Evolutionary conservation across 116 monocot genomes (phyloP), one percentile per base, ranked within the genome.

Genomic region (Iris pallida): DNA sequence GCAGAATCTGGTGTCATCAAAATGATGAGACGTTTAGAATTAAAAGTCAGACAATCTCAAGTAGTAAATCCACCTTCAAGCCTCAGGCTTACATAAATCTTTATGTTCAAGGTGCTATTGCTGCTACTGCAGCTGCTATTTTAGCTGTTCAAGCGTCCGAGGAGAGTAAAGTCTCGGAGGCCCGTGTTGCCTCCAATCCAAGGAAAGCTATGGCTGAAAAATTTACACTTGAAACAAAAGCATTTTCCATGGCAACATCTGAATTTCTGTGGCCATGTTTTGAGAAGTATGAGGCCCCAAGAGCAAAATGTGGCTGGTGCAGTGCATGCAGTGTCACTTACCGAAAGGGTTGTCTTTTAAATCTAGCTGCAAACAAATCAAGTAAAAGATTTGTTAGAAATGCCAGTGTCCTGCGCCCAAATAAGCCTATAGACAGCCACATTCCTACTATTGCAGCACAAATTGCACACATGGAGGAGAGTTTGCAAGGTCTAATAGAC

Each of bases 271-370:
- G 95, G 95, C 88, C 86, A 75, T 80, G 69, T 75, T 62, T 53
- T 69, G 90, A 95, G 55, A 95, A 76, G 81, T 60, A 71, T 44
- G 94, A 94, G 73, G 73, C 85, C 20, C 88, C 90, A 8, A 80
- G 90, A 66, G 95, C 90, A 70, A 81, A 86, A 83, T 95, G 95
- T 85, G 95, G 95, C 68, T 95, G 95, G 95, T 95, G 95, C 70
- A 67, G 85, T 55, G 77, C 85, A 56, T 95, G 95, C 67, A 81
- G 78, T 80, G 79, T 72, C 62, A 75, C 75, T 62, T 75, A 65
- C 52, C 90, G 88, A 76, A 90, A 68, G 49, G 95, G 88, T 0
- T 95, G 95, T 60, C 82, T 95, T 48, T 69, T 95, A 42, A 90
- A 95, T 74, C 49, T 77, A 58, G 88, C 88, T 74, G 77, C 85